Evolutionary conservation across 2,329 filamentous ascomycete species (phyloP).

Genomic region (Elsinoe australis): DNA sequence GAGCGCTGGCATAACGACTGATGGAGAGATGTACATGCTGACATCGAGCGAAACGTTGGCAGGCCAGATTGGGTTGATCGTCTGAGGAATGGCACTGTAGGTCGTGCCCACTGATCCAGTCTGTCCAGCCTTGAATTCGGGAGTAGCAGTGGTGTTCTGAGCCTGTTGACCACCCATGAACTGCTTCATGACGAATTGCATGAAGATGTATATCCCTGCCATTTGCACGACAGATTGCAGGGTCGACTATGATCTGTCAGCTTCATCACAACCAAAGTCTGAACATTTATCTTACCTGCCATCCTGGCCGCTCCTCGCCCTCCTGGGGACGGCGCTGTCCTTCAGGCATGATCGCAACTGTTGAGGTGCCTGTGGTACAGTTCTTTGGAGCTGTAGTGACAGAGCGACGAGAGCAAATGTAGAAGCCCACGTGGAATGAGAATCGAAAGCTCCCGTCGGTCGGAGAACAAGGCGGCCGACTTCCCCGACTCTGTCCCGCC

Average conservation of each 20-base stretch:
- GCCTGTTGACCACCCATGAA: slow-evolving; percentile 36
- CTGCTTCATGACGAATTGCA: slow-evolving; percentile 51
- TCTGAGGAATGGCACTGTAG: slow-evolving; percentile 59
- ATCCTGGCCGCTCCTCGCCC: slow-evolving; percentile 15
- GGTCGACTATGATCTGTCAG: slow-evolving; percentile 1
- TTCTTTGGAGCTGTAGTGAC: not conserved
- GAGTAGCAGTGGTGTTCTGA: slow-evolving; percentile 28
- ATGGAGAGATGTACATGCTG: slow-evolving; percentile 72
- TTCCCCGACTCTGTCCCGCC: not conserved
- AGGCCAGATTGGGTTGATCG: slow-evolving; percentile 82
- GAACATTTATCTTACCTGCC: slow-evolving; percentile 17
- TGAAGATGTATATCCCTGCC: slow-evolving; percentile 51
- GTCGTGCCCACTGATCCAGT: not conserved
- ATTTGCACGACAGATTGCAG: slow-evolving; percentile 42
- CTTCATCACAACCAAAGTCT: too few species aligned
- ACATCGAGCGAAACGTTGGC: slow-evolving; percentile 72
- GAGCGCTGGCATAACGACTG: slow-evolving; percentile 60
- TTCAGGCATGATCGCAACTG: slow-evolving; percentile 18
- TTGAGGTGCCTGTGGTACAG: not conserved
- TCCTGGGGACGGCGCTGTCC: slow-evolving; percentile 15
- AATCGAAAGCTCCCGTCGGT: not conserved
- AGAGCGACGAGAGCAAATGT: not conserved
- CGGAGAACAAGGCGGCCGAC: not conserved
- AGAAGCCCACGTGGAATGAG: not conserved
- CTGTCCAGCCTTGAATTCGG: slow-evolving; percentile 22